Evolutionary conservation across 169 alveolate species (phyloP).

Genomic region (Perkinsus chesapeaki): DNA sequence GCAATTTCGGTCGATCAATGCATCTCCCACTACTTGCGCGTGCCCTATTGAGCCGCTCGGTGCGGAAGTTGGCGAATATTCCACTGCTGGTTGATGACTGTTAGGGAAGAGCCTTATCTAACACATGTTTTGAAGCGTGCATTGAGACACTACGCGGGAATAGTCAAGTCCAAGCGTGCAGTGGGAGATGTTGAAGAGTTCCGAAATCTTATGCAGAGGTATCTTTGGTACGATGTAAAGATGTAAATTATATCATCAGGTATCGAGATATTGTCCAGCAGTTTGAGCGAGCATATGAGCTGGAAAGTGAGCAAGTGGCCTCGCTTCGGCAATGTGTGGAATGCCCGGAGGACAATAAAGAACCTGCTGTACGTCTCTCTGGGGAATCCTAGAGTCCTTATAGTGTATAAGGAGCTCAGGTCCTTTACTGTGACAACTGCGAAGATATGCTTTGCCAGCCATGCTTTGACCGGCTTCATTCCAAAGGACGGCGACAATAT

Average conservation of each 20-base stretch:
- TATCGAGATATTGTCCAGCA: not conserved
- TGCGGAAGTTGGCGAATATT: no score
- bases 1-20: no score
- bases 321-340: not conserved
- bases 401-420: not conserved
- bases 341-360: not conserved
- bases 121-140: slow-evolving; percentile 35
- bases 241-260: not conserved
- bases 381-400: not conserved
- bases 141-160: slow-evolving; percentile 23
- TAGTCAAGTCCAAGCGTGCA: not conserved
- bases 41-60: no score
- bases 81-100: no score
- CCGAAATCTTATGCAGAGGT: slow-evolving; percentile 31
- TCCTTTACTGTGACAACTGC: slow-evolving; percentile 24
- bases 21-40: no score
- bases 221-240: not conserved
- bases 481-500: slow-evolving; percentile 22
- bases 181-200: slow-evolving; percentile 33
- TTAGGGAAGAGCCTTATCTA: slow-evolving; percentile 23
- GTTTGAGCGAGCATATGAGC: not conserved
- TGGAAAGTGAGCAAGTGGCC: not conserved
- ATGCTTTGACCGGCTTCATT: slow-evolving; percentile 28
- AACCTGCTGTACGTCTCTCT: not conserved
- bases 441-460: slow-evolving; percentile 31